Evolutionary conservation across 495 filamentous ascomycete species (phyloP).

Genomic region (Aspergillus ostianus): DNA sequence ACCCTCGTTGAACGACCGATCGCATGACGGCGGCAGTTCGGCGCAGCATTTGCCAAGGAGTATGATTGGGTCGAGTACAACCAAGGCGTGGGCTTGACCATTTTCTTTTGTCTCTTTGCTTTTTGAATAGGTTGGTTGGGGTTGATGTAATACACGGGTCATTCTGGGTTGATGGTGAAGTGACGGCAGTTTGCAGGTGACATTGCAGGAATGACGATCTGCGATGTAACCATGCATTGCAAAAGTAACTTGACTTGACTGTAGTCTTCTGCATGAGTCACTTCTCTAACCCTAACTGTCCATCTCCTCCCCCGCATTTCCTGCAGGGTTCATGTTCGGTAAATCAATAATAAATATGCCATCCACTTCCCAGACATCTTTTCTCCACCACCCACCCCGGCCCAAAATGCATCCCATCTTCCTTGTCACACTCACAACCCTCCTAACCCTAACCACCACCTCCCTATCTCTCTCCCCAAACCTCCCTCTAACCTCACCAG

Average conservation of each 20-base stretch:
- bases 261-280: too few species aligned
- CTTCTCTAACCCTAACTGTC: too few species aligned
- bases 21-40: neutral
- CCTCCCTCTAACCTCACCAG: slow-evolving; percentile 16
- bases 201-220: neutral
- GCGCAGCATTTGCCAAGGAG: neutral
- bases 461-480: neutral
- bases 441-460: too few species aligned
- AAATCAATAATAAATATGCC: too few species aligned
- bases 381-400: neutral
- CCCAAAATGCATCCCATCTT: too few species aligned
- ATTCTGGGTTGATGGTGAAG: neutral
- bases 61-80: neutral
- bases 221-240: neutral
- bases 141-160: neutral
- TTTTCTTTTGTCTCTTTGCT: neutral
- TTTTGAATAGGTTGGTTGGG: neutral
- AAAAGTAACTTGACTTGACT: neutral
- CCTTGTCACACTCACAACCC: neutral
- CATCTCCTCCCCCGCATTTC: too few species aligned
- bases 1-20: neutral
- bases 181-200: neutral
- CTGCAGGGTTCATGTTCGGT: too few species aligned
- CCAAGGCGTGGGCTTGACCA: neutral
- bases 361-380: neutral